Evolutionary conservation across 2,329 filamentous ascomycete species (phyloP).

Genomic region (Penicillium janthinellum): DNA sequence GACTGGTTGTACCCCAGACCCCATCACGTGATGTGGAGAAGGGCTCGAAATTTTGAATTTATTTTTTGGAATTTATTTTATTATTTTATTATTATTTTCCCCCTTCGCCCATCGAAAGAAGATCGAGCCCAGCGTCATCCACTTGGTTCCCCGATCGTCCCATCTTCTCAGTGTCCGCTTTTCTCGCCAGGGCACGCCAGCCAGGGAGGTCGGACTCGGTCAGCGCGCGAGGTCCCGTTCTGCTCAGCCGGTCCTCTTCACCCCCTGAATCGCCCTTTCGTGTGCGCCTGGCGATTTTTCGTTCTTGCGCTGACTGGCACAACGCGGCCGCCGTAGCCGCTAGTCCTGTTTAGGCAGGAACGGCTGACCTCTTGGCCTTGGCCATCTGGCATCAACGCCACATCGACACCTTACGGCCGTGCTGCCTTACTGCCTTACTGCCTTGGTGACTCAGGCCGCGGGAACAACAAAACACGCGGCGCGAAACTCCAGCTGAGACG

Average conservation of each 20-base stretch:
- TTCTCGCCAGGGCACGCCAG: conserved; percentile 6
- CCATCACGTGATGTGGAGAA: conserved; percentile 29
- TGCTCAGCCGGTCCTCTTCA: conserved; percentile 3
- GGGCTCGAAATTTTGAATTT: conserved; percentile 12
- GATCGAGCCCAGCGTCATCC: conserved; percentile 28
- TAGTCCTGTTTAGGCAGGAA: conserved; percentile 22
- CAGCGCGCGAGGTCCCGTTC: conserved; percentile 2
- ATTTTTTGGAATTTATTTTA: conserved; percentile 21
- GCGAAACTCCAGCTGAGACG: conserved; percentile 21
- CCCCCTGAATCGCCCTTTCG: conserved; percentile 25
- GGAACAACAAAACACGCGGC: conserved; percentile 33
- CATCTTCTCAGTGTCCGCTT: conserved; percentile 12
- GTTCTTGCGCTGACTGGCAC: conserved; percentile 26
- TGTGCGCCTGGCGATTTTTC: conserved; percentile 26
- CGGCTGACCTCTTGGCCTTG: conserved; percentile 10
- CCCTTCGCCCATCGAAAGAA: conserved; percentile 21
- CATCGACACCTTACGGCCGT: conserved; percentile 8
- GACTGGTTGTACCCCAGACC: not conserved
- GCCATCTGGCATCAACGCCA: not conserved
- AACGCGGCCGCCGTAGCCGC: conserved; percentile 27
- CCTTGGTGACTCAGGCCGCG: conserved; percentile 18
- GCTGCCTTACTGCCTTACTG: conserved; percentile 13
- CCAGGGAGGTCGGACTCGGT: conserved; percentile 2
- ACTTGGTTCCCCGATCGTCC: conserved; percentile 25
- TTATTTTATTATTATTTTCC: conserved; percentile 23